Evolutionary conservation across 1,284 basidiomycete species (phyloP), one percentile per base, ranked within the genome.

Genomic region (Vanrija sp.): DNA sequence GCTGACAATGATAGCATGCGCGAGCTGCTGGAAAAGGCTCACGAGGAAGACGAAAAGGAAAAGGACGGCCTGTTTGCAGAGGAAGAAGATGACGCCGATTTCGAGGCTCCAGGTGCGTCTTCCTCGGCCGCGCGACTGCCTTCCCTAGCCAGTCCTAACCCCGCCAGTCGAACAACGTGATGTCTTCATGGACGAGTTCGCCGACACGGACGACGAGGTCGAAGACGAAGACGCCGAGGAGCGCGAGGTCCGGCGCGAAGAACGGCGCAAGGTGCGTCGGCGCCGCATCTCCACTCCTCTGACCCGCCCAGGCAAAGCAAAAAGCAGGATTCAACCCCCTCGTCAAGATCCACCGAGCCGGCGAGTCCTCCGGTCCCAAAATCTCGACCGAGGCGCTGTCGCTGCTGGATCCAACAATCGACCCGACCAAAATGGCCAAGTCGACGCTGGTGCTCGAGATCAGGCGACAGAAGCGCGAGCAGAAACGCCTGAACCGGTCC

Each of bases 171-270:
- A 72, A 3, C 47, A 57, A 16, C 57, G 65, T 4, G 72, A 75
- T 55, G 67, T 75, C 6, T 75, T 61, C 41, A 52, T 75, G 38
- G 72, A 75, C 10, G 72, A 75, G 39, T 75, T 75, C 53, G 72
- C 72, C 0, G 72, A 75, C 55, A 75, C 72, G 9, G 72, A 75
- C 49, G 71, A 73, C 19, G 72, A 73, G 53, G 50, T 63, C 1
- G 67, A 69, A 35, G 71, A 69, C 43, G 68, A 71, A 23, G 69
- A 71, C 20, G 69, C 61, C 20, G 61, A 61, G 24, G 72, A 72
- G 45, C 45, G 59, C 9, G 56, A 61, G 22, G 18, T 71, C 15
- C 55, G 60, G 14, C 51, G 60, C 6, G 69, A 69, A 50, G 69
- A 73, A 48, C 54, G 68, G 23, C 52, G 61, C 10, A 65, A 65